Evolutionary conservation across 169 alveolate genomes (phyloP), one percentile per base, ranked within the genome.

Genomic region (Plasmodium blacklocki): DNA sequence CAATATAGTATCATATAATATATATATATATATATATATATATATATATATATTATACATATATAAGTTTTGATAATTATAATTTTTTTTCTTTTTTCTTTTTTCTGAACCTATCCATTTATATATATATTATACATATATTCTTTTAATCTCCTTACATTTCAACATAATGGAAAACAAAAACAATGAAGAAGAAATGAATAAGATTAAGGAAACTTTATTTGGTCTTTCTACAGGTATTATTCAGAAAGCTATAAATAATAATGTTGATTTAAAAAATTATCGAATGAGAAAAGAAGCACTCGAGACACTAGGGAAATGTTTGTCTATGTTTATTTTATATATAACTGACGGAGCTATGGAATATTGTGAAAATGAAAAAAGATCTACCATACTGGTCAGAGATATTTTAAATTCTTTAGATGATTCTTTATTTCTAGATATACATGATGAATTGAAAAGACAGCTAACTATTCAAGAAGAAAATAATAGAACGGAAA

Each of bases 331-430:
- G 68, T 78, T 78, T 60, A 78, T 78, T 66, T 66, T 78, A 21
- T 78, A 78, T 60, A 63, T 78, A 66, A 78, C 89, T 64, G 89
- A 78, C n/a, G 89, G 78, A 43, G 89, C 89, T 15, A 18, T 78
- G 15, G 89, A 78, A 66, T 76, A 78, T 66, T 63, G 78, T 43
- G 89, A 63, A 78, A 58, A 49, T 78, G 89, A 78, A 49, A 78
- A 66, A 71, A 63, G 78, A 66, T 64, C 50, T 14, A 64, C 89
- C 15, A 63, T 78, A 50, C 39, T 52, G 39, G 76, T 64, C 54
- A 54, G 76, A 4, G 89, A 78, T 21, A 78, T 78, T 78, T 78
- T 78, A 50, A 63, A 66, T 39, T 63, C 89, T 45, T 45, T 78
- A 63, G 71, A 78, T 58, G 89, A 78, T 78, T 64, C 89, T 18